These are phyloP conservation scores for Amanita jacksonii DNA, from an alignment of 768 basidiomycete genomes.

Conservation along the genomic window DNA sequence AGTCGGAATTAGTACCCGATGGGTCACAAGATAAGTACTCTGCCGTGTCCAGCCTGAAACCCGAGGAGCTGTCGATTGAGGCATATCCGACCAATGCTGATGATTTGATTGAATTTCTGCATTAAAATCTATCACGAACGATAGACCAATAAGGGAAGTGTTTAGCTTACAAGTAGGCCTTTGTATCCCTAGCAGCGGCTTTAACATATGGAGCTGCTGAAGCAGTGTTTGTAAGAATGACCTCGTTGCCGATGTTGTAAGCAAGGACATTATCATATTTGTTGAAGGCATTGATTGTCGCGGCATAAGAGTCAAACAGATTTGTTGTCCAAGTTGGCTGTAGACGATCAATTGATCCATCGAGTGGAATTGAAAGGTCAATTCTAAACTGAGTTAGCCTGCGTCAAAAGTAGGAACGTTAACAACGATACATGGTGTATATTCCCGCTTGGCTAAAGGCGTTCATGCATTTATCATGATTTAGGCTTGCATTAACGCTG, in stretches of 20 bases:
- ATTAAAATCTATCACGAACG: slow-evolving; percentile 8
- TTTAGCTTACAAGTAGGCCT: slow-evolving; percentile 61
- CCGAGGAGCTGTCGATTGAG: slow-evolving; percentile 63
- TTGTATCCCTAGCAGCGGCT: slow-evolving; percentile 83
- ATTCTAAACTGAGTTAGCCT: slow-evolving; percentile 40
- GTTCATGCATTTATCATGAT: slow-evolving; percentile 85
- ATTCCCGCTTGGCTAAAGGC: slow-evolving; percentile 71
- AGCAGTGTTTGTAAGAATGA: slow-evolving; percentile 42
- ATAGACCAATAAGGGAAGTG: neutral
- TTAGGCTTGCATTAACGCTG: slow-evolving; percentile 71
- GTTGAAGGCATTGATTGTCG: slow-evolving; percentile 69
- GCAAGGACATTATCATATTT: slow-evolving; percentile 87
- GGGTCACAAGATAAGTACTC: slow-evolving; percentile 75
- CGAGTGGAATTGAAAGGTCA: slow-evolving; percentile 76
- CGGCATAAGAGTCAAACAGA: slow-evolving; percentile 67
- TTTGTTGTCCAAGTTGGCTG: slow-evolving; percentile 74
- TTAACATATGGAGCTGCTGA: slow-evolving; percentile 73
- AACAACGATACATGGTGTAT: slow-evolving; percentile 67
- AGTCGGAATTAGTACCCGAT: slow-evolving; percentile 38
- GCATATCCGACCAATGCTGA: slow-evolving; percentile 74
- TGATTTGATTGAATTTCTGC: slow-evolving; percentile 54
- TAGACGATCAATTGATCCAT: slow-evolving; percentile 74
- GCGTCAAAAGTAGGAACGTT: slow-evolving; percentile 1
- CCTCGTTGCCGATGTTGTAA: slow-evolving; percentile 89
- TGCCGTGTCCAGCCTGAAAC: slow-evolving; percentile 59